phyloP scores from a whole-genome alignment of 257 asterid species.

The Solanum medicagineum region DNA sequence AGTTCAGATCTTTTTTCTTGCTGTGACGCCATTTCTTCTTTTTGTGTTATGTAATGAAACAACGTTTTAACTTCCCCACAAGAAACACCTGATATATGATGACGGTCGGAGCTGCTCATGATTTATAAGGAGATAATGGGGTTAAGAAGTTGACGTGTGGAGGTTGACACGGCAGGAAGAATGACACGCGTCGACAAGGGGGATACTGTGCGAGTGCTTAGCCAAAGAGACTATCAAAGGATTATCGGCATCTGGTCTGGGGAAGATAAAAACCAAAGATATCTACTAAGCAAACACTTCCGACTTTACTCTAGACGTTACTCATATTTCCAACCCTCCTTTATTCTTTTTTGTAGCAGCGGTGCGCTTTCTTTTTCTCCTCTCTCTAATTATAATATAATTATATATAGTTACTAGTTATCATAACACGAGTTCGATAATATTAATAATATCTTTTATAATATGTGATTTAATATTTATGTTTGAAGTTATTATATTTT shows the following conservation, averaged over 20 bases:
- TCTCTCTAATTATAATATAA: no score
- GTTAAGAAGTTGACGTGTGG: not conserved
- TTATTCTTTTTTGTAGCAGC: not conserved
- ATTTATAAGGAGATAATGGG: not conserved
- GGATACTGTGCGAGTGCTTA: not conserved
- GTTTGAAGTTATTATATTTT: no score
- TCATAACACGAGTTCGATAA: no score
- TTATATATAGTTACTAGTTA: no score
- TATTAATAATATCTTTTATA: no score
- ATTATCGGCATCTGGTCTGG: not conserved
- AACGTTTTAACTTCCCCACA: no score
- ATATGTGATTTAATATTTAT: no score
- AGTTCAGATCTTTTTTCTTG: slow-evolving; percentile 27
- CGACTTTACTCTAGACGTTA: no score
- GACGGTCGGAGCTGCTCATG: not conserved
- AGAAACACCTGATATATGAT: not conserved
- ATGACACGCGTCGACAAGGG: not conserved
- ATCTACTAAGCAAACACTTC: no score
- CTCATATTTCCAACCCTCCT: not conserved
- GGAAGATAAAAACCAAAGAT: not conserved
- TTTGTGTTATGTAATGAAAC: no score
- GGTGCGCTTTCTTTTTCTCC: not conserved
- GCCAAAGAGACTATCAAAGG: not conserved
- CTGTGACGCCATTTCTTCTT: slow-evolving; percentile 28
- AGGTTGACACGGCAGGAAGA: not conserved